Conservation (phyloP, 495 filamentous ascomycete species). For the Penicillium subrubescens region DNA sequence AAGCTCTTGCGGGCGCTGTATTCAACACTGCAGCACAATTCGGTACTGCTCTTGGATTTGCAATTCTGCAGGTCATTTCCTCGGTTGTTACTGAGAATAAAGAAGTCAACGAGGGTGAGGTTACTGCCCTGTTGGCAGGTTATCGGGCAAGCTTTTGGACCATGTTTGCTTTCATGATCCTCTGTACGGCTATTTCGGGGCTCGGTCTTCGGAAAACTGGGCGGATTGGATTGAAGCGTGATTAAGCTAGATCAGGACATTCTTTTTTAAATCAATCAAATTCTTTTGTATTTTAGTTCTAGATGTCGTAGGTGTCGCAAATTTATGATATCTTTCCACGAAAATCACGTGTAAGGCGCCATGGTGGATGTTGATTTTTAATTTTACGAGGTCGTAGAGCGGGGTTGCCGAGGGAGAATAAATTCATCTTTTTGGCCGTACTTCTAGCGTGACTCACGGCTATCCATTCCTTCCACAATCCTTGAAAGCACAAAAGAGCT, state of each 20-base stretch:
- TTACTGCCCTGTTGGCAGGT: neutral
- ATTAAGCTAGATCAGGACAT: neutral
- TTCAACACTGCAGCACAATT: constrained; percentile 9
- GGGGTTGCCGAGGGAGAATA: neutral
- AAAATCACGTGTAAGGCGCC: neutral
- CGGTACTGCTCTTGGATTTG: constrained; percentile 3
- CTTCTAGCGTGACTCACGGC: neutral
- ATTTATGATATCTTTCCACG: neutral
- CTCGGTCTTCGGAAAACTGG: constrained; percentile 4
- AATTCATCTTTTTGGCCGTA: neutral
- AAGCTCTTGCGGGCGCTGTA: constrained; percentile 4
- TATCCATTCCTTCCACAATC: neutral
- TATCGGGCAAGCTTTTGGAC: constrained; percentile 16
- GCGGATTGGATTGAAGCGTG: constrained; percentile 5
- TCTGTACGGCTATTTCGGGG: constrained; percentile 4
- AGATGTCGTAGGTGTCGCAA: too few species aligned
- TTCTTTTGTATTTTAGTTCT: neutral
- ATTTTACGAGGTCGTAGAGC: neutral
- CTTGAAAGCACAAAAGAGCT: neutral
- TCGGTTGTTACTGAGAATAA: constrained; percentile 9
- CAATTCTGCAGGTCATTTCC: constrained; percentile 10
- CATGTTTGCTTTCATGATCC: constrained; percentile 13
- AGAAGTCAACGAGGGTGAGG: neutral
- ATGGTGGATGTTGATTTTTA: neutral
- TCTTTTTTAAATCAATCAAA: too few species aligned